Conservation (phyloP, 164 flowering plant genomes). For the Dillenia turbinata region DNA sequence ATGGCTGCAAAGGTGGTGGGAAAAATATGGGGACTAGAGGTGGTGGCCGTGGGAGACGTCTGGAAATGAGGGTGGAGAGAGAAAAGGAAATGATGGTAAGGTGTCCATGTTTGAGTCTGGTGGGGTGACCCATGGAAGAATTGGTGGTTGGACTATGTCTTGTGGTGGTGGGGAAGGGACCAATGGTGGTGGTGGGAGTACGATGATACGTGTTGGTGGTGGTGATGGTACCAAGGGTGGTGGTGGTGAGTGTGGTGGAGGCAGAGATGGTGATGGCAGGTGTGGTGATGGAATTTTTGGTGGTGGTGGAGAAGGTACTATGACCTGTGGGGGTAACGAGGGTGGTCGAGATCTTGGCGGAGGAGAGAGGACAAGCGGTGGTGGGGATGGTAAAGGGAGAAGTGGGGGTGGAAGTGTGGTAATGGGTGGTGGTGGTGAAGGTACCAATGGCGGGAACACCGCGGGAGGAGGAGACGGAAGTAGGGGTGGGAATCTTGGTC, state of each 20-base stretch:
- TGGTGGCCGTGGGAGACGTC: slow-evolving; percentile 11
- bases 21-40: slow-evolving; percentile 10
- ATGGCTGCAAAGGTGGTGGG: slow-evolving; percentile 16
- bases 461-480: slow-evolving; percentile 4
- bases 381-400: neutral
- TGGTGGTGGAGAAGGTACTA: slow-evolving; percentile 5
- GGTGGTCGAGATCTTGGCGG: neutral
- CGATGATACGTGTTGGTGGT: neutral
- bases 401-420: neutral
- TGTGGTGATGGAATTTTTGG: neutral
- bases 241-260: slow-evolving; percentile 13
- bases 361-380: slow-evolving; percentile 5
- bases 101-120: neutral
- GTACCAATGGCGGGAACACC: slow-evolving; percentile 8
- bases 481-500: slow-evolving; percentile 10
- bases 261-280: neutral
- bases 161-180: slow-evolving; percentile 10
- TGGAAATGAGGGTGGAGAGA: slow-evolving; percentile 13
- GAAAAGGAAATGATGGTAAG: slow-evolving; percentile 10
- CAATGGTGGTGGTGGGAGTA: slow-evolving; percentile 11
- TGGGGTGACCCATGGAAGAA: slow-evolving; percentile 8
- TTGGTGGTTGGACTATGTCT: slow-evolving; percentile 8
- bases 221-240: slow-evolving; percentile 9
- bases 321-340: neutral
- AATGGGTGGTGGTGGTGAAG: slow-evolving; percentile 3